Conservation (phyloP, 805 yeast genomes). For the Schizosaccharomyces japonicus region DNA sequence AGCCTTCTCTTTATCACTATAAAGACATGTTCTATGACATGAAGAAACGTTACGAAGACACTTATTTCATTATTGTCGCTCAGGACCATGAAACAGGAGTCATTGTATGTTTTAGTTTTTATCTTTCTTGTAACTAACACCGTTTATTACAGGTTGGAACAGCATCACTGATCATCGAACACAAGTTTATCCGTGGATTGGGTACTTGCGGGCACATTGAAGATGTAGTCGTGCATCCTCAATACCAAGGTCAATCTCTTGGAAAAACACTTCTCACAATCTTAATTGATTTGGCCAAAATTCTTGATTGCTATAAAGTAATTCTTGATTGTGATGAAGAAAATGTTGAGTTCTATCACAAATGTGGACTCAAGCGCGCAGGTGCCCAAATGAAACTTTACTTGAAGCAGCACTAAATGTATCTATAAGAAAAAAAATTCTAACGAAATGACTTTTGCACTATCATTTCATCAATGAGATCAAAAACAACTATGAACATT, state of each 20-base stretch:
- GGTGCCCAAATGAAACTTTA: constrained; percentile 2
- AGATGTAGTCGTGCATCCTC: constrained; percentile 2
- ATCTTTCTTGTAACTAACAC: not conserved
- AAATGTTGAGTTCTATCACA: constrained; percentile 51
- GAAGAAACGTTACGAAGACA: not conserved
- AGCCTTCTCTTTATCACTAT: not conserved
- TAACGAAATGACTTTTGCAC: not conserved
- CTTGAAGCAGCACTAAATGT: not conserved
- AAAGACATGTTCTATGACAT: not conserved
- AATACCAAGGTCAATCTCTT: not conserved
- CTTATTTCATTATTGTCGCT: not conserved
- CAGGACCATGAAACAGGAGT: not conserved
- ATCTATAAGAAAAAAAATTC: constrained; percentile 15
- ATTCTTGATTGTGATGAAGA: constrained; percentile 51
- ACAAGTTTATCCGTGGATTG: not conserved
- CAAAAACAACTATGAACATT: not conserved
- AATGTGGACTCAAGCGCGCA: constrained; percentile 31
- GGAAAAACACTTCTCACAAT: not conserved
- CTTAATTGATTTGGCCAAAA: not conserved
- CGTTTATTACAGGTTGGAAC: not conserved
- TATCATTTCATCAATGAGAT: no score
- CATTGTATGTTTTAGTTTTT: not conserved
- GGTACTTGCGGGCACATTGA: constrained; percentile 1
- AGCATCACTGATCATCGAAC: constrained; percentile 1
- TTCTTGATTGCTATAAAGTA: not conserved